phyloP scores from a whole-genome alignment of 306 rosid species.

The Gynostemma pentaphyllum region DNA sequence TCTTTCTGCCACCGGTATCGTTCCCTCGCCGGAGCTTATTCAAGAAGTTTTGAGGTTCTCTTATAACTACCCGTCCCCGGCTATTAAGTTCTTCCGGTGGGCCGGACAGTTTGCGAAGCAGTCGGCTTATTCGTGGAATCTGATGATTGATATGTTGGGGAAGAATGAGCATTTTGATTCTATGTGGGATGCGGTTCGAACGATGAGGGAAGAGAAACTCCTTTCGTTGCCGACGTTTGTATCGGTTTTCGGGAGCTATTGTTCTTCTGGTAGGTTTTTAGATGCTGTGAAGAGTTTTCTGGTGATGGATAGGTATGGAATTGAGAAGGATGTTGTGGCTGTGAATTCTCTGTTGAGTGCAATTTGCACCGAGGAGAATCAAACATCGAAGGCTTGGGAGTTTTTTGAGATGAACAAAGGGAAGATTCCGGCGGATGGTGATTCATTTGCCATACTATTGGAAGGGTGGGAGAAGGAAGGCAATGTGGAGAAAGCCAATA shows the following conservation, averaged over 20 bases:
- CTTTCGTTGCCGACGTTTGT: conserved; percentile 42
- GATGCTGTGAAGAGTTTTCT: conserved; percentile 59
- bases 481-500: conserved; percentile 29
- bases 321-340: conserved; percentile 33
- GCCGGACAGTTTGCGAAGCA: conserved; percentile 33
- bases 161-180: conserved; percentile 51
- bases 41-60: conserved; percentile 39
- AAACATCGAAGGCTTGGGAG: conserved; percentile 25
- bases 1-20: conserved; percentile 34
- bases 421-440: conserved; percentile 35
- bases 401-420: conserved; percentile 31
- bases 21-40: conserved; percentile 28
- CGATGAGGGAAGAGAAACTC: conserved; percentile 44
- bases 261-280: conserved; percentile 30
- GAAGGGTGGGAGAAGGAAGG: conserved; percentile 70
- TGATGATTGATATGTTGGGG: conserved; percentile 56
- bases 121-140: conserved; percentile 45
- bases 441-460: conserved; percentile 43
- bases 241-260: conserved; percentile 48
- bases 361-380: conserved; percentile 36
- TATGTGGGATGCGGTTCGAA: conserved; percentile 65
- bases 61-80: conserved; percentile 47
- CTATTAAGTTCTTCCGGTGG: conserved; percentile 68
- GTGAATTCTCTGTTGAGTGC: conserved; percentile 52
- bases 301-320: conserved; percentile 51